Conservation (phyloP, 441 rosid genomes). For the Dalechampia spathulata region DNA sequence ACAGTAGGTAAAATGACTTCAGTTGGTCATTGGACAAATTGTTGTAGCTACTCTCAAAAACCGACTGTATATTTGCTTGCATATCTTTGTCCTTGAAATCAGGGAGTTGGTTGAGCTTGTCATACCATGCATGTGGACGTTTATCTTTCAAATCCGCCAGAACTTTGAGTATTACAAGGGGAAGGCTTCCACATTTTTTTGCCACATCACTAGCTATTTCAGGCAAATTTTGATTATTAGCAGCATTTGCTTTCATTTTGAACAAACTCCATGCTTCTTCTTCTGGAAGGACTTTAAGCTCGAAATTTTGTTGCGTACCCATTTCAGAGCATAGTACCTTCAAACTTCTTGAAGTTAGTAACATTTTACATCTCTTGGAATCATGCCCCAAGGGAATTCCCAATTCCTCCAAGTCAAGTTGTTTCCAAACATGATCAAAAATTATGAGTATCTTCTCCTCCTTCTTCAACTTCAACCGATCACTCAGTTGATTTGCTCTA, state of each 20-base stretch:
- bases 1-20: conserved; percentile 9
- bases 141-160: not conserved
- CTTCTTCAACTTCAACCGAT: too few species aligned
- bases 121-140: not conserved
- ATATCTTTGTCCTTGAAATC: not conserved
- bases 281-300: not conserved
- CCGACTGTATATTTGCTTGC: too few species aligned
- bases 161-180: not conserved
- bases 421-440: too few species aligned
- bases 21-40: not conserved
- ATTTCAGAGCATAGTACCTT: not conserved
- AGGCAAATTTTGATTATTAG: not conserved
- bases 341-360: not conserved
- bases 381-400: not conserved
- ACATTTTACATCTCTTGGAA: too few species aligned
- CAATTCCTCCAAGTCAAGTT: too few species aligned
- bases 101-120: not conserved
- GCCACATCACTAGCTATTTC: not conserved
- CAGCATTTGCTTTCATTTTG: not conserved
- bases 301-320: not conserved
- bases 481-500: too few species aligned
- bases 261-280: not conserved
- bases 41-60: conserved; percentile 15
- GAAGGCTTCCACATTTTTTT: not conserved
- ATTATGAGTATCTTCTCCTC: too few species aligned